Evolutionary conservation across 2,329 filamentous ascomycete genomes (phyloP).

Genomic region (Monosporascus sp.): DNA sequence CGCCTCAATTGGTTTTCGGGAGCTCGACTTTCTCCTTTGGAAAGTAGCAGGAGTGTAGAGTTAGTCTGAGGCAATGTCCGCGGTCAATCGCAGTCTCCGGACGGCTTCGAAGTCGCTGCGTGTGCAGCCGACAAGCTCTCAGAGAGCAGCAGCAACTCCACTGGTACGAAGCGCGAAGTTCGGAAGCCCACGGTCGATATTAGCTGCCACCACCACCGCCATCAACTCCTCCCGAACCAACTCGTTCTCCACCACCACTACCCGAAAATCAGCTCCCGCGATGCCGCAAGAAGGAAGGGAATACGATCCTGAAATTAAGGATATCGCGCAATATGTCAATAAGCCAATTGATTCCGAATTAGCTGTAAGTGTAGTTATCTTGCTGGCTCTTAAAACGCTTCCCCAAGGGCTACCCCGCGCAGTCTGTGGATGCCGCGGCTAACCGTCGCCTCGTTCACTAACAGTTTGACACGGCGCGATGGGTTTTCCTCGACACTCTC

Average conservation of each 20-base stretch:
- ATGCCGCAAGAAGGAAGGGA: conserved; percentile 48
- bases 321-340: conserved; percentile 92
- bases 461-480: conserved; percentile 91
- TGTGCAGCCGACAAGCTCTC: conserved; percentile 31
- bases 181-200: conserved; percentile 12
- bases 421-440: conserved; percentile 12
- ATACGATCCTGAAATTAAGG: conserved; percentile 89
- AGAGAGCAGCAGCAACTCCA: conserved; percentile 4
- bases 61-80: conserved; percentile 37
- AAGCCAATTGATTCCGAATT: conserved; percentile 87
- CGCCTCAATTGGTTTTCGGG: too few species aligned
- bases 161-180: conserved; percentile 21
- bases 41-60: neutral
- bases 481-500: conserved; percentile 93
- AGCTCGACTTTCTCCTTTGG: too few species aligned
- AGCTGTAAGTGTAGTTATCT: conserved; percentile 60
- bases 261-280: conserved; percentile 42
- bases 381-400: neutral
- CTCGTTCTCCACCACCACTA: conserved; percentile 45
- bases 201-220: conserved; percentile 14
- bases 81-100: conserved; percentile 48
- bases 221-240: conserved; percentile 26
- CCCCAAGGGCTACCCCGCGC: conserved; percentile 9
- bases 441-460: conserved; percentile 15
- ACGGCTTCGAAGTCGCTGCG: conserved; percentile 50